A percentile compares a stretch with the other conserved stretches of the same genome.
Evolutionary conservation across 2,329 filamentous ascomycete genomes (phyloP).

Genomic region (Colletotrichum plurivorum): DNA sequence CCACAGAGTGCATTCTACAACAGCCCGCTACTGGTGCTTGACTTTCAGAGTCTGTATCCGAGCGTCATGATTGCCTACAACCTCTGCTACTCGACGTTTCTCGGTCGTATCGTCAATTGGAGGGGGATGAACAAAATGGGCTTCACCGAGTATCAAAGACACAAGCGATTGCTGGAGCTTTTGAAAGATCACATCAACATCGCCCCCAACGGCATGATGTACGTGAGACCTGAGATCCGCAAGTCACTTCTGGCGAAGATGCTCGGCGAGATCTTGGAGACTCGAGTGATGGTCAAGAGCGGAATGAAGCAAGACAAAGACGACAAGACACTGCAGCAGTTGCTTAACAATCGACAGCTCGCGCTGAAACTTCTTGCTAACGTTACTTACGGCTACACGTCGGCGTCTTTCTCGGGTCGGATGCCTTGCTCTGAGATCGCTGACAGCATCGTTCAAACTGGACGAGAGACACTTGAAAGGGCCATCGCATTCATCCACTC

Average conservation of each 20-base stretch:
- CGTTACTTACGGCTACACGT: slow-evolving; percentile 98
- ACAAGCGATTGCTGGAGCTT: slow-evolving; percentile 81
- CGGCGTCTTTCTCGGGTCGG: slow-evolving; percentile 93
- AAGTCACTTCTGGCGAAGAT: slow-evolving; percentile 96
- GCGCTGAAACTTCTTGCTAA: slow-evolving; percentile 98
- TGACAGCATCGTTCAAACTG: slow-evolving; percentile 97
- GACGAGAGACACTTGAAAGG: slow-evolving; percentile 92
- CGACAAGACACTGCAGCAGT: slow-evolving; percentile 85
- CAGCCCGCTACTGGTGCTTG: slow-evolving; percentile 89
- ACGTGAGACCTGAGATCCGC: slow-evolving; percentile 85
- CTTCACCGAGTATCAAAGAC: slow-evolving; percentile 87
- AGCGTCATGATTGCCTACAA: slow-evolving; percentile 99
- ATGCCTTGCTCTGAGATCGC: slow-evolving; percentile 99
- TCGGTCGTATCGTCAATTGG: slow-evolving; percentile 89
- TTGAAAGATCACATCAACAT: slow-evolving; percentile 91
- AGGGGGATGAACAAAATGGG: slow-evolving; percentile 96
- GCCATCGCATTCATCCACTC: slow-evolving; percentile 95
- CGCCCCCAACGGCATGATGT: slow-evolving; percentile 97
- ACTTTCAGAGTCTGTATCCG: slow-evolving; percentile 96
- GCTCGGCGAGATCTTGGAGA: slow-evolving; percentile 95
- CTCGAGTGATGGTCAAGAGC: slow-evolving; percentile 96
- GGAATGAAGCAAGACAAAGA: slow-evolving; percentile 96
- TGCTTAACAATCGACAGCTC: slow-evolving; percentile 93
- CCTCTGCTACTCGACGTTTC: slow-evolving; percentile 97
- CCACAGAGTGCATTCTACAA: slow-evolving; percentile 95